Evolutionary conservation across 768 basidiomycete genomes (phyloP).

Genomic region (Bullera alba): DNA sequence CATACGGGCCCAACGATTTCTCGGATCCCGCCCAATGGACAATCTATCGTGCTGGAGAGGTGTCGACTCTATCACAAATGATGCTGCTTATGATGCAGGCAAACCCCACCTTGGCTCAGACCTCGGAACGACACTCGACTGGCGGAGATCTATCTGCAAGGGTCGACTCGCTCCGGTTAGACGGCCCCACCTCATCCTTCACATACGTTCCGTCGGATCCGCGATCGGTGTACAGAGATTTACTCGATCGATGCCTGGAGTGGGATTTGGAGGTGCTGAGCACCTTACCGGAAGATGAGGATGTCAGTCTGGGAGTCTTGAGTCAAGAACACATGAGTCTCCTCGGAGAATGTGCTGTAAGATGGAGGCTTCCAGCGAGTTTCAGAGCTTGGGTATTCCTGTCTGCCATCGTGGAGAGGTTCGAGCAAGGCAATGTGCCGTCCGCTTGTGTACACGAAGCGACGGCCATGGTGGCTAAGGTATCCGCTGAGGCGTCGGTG

Average conservation of each 20-base stretch:
- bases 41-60: conserved; percentile 74
- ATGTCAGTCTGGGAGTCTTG: conserved; percentile 87
- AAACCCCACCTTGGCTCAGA: conserved; percentile 63
- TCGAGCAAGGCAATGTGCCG: conserved; percentile 82
- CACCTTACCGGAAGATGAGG: conserved; percentile 78
- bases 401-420: conserved; percentile 76
- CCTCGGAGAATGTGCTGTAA: conserved; percentile 75
- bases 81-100: conserved; percentile 78
- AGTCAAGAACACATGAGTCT: conserved; percentile 71
- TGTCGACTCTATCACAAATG: conserved; percentile 74
- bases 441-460: conserved; percentile 92
- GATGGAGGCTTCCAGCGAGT: conserved; percentile 80
- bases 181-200: conserved; percentile 59
- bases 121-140: conserved; percentile 14
- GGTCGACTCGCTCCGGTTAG: conserved; percentile 2
- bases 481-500: conserved; percentile 62
- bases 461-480: conserved; percentile 63
- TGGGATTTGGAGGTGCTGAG: conserved; percentile 84
- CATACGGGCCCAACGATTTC: conserved; percentile 81
- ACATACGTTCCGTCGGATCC: conserved; percentile 87
- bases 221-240: conserved; percentile 71
- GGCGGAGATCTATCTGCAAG: conserved; percentile 16
- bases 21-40: conserved; percentile 72
- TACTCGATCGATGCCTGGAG: conserved; percentile 74
- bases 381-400: conserved; percentile 75